Conservation (phyloP, 176 grass and related monocot species). For the Oryza meridionalis region DNA sequence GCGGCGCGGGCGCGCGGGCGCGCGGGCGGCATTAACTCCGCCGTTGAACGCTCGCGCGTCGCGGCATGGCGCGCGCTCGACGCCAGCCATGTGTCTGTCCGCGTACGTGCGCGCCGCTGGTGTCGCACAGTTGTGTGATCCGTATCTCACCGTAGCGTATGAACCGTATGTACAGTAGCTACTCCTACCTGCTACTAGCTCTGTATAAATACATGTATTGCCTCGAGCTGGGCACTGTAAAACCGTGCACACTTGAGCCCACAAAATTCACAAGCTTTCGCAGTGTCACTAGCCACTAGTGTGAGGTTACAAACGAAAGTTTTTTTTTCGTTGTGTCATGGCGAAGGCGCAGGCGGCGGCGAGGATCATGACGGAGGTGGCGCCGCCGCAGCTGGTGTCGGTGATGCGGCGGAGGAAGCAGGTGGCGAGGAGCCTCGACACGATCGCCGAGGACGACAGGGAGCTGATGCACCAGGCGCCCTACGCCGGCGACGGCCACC, state of each 20-base stretch:
- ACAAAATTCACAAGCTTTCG: not conserved
- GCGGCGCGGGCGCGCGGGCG: not conserved
- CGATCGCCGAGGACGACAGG: conserved; percentile 74
- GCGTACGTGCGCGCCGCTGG: conserved; percentile 13
- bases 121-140: conserved; percentile 36
- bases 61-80: not conserved
- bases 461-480: conserved; percentile 26
- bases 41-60: conserved; percentile 17
- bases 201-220: not conserved
- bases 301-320: no score
- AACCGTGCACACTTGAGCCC: not conserved
- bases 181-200: not conserved
- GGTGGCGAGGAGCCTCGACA: conserved; percentile 52
- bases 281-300: no score
- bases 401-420: conserved; percentile 60
- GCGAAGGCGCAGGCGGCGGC: conserved; percentile 45
- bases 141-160: conserved; percentile 6
- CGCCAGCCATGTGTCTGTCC: no score
- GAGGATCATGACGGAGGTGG: conserved; percentile 69
- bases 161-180: not conserved
- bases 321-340: not conserved
- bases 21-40: not conserved
- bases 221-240: not conserved
- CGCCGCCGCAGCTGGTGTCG: conserved; percentile 55
- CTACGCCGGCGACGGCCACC: not conserved